Evolutionary conservation across 164 flowering plant species (phyloP).

Genomic region (Saururus chinensis): DNA sequence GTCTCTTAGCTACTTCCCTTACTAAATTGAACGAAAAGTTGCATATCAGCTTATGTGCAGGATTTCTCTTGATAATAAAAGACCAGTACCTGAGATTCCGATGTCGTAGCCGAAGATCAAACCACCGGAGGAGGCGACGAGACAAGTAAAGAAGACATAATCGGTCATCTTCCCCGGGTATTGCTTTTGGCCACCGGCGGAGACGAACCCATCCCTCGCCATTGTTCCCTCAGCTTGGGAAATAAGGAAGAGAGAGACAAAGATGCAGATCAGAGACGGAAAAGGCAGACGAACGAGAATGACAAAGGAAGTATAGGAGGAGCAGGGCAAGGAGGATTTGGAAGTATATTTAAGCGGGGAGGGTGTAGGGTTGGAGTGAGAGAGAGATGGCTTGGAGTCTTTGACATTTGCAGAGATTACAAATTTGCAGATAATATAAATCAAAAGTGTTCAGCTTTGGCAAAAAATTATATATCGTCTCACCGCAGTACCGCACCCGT

Average conservation of each 20-base stretch:
- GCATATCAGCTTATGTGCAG: not conserved
- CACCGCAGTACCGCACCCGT: no score
- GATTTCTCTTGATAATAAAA: not conserved
- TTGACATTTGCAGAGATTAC: no score
- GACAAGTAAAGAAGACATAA: constrained; percentile 10
- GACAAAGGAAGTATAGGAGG: not conserved
- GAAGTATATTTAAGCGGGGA: not conserved
- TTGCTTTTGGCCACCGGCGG: constrained; percentile 12
- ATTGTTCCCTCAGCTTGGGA: constrained; percentile 7
- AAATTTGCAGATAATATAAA: no score
- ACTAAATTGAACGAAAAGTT: not conserved
- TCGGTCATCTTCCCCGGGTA: constrained; percentile 27
- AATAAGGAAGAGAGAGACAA: not conserved
- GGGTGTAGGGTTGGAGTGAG: not conserved
- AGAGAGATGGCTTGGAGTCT: no score
- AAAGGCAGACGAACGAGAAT: not conserved
- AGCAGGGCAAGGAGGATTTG: not conserved
- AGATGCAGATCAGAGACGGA: no score
- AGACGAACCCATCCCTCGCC: constrained; percentile 41
- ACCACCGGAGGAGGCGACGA: constrained; percentile 21
- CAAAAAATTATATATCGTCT: no score
- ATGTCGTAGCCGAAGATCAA: constrained; percentile 25
- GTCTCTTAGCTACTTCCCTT: no score
- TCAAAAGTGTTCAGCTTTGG: no score
- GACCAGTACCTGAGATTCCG: constrained; percentile 18